Evolutionary conservation across 2,329 filamentous ascomycete species (phyloP), one percentile per base, ranked within the genome.

Genomic region (Nigrograna mackinnonii): DNA sequence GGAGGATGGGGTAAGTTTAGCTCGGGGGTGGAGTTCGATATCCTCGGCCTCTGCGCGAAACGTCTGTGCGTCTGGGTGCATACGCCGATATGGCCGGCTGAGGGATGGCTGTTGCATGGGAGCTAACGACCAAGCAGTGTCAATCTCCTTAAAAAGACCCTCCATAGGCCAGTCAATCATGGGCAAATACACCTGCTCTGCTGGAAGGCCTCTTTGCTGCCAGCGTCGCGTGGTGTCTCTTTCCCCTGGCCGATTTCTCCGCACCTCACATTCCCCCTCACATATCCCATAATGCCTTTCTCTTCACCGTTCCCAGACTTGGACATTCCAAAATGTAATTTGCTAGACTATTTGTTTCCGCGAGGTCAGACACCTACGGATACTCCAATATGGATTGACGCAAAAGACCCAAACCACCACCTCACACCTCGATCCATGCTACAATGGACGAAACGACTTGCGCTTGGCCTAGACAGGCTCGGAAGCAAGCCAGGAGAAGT

Each of bases 301-400:
- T 61, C 54, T 4, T 77, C 75, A 5, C 67, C 65, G 2, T 74
- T 71, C 44, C 70, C 70, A 4, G 35, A 54, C 11, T 44, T 78
- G 30, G 60, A 72, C 47, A 70, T 78, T 21, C 73, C 73, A 6
- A 66, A 74, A 62, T 72, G 64, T 50, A 78, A 74, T 54, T 28
- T 69, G 26, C 49, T 69, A 13, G 48, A 64, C 6, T 67, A 67
- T 39, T 39, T 69, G 13, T 69, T 68, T 43, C 63, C 64, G 4
- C 46, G 33, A 19, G 52, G 37, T 44, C 42, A 55, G 30, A 43
- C 47, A 7, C 56, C 60, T 30, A 62, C 71, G 28, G 62, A 74
- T 37, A 68, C 71, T 13, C 76, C 76, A 1, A 54, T 79, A 24
- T 81, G 77, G 78, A 69, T 79, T 42, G 75, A 80, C 54, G 68